A percentile compares a stretch with the other conserved stretches of the same genome.
phyloP scores from a whole-genome alignment of 2,329 filamentous ascomycete species.

The Colletotrichum sp. region DNA sequence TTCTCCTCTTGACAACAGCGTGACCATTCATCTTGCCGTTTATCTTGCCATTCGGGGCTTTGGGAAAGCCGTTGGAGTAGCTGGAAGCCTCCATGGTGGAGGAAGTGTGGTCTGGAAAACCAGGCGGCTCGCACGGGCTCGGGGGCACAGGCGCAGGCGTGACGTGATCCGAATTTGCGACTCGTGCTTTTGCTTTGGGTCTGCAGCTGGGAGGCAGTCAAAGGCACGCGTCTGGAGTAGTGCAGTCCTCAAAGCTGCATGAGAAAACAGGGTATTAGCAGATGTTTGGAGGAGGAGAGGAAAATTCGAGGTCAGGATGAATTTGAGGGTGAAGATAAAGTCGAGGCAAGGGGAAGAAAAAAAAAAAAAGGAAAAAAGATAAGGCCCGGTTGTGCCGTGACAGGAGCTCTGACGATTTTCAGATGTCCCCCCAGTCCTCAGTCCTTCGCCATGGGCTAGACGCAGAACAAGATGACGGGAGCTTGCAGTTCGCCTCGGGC shows the following conservation, averaged over 20 bases:
- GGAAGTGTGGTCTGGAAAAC: neutral
- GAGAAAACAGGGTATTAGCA: neutral
- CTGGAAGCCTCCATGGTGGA: conserved; percentile 45
- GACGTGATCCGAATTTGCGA: conserved; percentile 5
- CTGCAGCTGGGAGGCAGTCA: neutral
- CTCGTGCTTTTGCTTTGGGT: neutral
- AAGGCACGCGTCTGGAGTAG: neutral
- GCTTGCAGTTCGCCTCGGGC: neutral
- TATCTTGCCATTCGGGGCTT: conserved; percentile 29
- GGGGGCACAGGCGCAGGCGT: neutral
- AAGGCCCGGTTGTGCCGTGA: neutral
- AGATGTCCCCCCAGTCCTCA: conserved; percentile 3
- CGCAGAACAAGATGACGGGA: neutral
- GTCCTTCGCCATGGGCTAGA: neutral
- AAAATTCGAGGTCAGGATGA: neutral
- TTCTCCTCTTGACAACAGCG: conserved; percentile 35
- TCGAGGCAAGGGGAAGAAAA: neutral
- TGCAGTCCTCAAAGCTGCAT: neutral
- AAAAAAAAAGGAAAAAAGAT: neutral
- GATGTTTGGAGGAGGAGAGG: neutral
- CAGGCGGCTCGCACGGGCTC: conserved; percentile 1
- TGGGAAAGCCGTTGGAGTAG: conserved; percentile 33
- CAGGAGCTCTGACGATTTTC: conserved; percentile 19
- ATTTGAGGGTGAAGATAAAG: neutral
- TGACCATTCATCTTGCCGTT: conserved; percentile 38